Evolutionary conservation across 139 green algal genomes (phyloP).

Genomic region (Closterium sp.): DNA sequence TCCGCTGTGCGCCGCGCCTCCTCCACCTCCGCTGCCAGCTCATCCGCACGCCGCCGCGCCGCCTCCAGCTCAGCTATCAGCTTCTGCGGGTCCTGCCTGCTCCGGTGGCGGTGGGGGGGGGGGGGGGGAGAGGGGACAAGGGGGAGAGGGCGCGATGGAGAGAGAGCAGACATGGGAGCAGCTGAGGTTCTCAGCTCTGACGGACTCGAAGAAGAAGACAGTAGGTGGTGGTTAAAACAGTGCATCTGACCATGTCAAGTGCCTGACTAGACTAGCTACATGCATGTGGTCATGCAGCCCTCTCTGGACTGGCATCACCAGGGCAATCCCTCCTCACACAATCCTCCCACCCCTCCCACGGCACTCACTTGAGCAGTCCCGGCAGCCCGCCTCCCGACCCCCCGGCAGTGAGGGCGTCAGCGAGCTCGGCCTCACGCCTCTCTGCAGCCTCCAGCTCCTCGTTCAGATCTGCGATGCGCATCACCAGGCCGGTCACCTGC

Average conservation of each 20-base stretch:
- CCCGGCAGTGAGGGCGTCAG: not conserved
- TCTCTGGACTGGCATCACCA: not conserved
- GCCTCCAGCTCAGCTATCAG: constrained; percentile 1
- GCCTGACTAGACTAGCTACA: too few species aligned
- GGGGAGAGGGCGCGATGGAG: not conserved
- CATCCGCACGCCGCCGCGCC: not conserved
- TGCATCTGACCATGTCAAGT: too few species aligned
- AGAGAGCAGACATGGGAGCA: too few species aligned
- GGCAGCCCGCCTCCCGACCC: not conserved
- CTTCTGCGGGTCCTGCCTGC: not conserved
- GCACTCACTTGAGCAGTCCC: not conserved
- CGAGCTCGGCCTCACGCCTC: not conserved
- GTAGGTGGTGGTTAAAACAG: too few species aligned
- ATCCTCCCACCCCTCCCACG: too few species aligned
- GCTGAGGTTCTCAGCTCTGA: too few species aligned
- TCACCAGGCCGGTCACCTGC: not conserved
- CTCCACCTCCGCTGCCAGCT: constrained; percentile 3
- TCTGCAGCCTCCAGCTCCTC: constrained; percentile 5
- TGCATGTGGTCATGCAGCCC: too few species aligned
- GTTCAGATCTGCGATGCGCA: constrained; percentile 12
- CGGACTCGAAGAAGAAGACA: too few species aligned
- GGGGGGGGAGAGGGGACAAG: not conserved
- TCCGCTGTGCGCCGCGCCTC: not conserved
- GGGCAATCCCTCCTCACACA: too few species aligned
- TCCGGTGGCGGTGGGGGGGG: not conserved